Evolutionary conservation across 106 monocot species (phyloP).

Genomic region (Agapanthus africanus): DNA sequence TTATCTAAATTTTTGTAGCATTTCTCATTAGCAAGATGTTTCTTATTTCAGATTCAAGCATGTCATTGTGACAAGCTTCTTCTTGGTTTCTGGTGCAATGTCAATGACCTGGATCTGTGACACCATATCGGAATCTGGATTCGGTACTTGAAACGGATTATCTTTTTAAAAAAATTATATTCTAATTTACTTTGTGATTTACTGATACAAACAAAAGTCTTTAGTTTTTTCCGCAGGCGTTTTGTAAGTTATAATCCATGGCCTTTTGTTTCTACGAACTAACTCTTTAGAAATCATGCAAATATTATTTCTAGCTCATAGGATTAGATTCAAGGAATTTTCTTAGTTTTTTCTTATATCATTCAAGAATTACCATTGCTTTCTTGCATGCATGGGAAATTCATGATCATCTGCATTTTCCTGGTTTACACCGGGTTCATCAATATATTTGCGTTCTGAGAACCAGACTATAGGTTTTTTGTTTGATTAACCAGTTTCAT

Average conservation of each 20-base stretch:
- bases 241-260: not conserved
- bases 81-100: constrained; percentile 97
- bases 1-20: not conserved
- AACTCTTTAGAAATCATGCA: not conserved
- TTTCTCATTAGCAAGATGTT: constrained; percentile 1
- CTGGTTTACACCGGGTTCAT: too few species aligned
- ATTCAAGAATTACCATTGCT: not conserved
- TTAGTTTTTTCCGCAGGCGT: too few species aligned
- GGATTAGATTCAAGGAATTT: not conserved
- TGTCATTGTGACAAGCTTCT: constrained; percentile 70
- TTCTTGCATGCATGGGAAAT: not conserved
- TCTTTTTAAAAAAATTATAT: too few species aligned
- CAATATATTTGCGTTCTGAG: too few species aligned
- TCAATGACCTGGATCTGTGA: constrained; percentile 92
- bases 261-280: not conserved
- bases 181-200: too few species aligned
- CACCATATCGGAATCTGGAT: constrained; percentile 95
- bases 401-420: not conserved
- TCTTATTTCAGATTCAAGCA: constrained; percentile 74
- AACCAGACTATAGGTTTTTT: too few species aligned
- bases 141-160: constrained; percentile 50
- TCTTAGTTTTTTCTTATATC: not conserved
- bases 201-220: too few species aligned
- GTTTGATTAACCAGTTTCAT: too few species aligned
- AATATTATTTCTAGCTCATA: not conserved